A percentile compares a stretch with the other conserved stretches of the same genome.
phyloP scores from a whole-genome alignment of 352 stramenopile species.

The Phytophthora uliginosa region DNA sequence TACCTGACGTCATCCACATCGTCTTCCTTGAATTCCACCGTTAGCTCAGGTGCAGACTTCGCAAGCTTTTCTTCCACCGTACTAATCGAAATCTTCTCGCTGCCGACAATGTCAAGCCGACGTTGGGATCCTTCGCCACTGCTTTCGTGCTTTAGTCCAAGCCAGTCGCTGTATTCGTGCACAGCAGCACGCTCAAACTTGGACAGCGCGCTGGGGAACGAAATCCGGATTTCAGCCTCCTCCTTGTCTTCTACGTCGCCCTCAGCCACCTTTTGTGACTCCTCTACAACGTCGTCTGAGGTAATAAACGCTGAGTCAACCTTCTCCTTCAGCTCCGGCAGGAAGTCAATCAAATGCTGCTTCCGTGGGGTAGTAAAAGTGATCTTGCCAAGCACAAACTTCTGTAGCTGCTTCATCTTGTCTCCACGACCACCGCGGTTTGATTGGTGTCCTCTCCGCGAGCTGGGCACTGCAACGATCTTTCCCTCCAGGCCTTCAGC shows the following conservation, averaged over 20 bases:
- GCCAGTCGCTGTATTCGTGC: constrained; percentile 71
- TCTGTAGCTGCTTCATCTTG: constrained; percentile 45
- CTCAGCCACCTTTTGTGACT: constrained; percentile 21
- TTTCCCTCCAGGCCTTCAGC: constrained; percentile 53
- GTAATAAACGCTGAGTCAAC: constrained; percentile 59
- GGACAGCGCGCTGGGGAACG: constrained; percentile 55
- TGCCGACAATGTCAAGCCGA: constrained; percentile 47
- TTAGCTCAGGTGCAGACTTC: constrained; percentile 35
- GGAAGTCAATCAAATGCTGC: constrained; percentile 67
- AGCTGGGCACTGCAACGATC: constrained; percentile 53
- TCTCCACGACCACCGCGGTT: constrained; percentile 39
- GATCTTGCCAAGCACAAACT: constrained; percentile 54
- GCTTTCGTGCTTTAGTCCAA: constrained; percentile 69
- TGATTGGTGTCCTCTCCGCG: constrained; percentile 31
- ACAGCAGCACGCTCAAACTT: constrained; percentile 75
- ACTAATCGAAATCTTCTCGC: constrained; percentile 31
- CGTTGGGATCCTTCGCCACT: constrained; percentile 51
- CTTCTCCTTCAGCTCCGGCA: constrained; percentile 69
- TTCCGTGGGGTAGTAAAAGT: constrained; percentile 43
- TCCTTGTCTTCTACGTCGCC: constrained; percentile 21
- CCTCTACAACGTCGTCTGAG: constrained; percentile 22
- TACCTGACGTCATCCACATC: constrained; percentile 77
- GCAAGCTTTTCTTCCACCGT: constrained; percentile 32
- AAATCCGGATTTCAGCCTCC: constrained; percentile 45
- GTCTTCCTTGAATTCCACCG: constrained; percentile 70